Evolutionary conservation across 2,329 filamentous ascomycete genomes (phyloP).

Genomic region (Talaromyces marneffei): DNA sequence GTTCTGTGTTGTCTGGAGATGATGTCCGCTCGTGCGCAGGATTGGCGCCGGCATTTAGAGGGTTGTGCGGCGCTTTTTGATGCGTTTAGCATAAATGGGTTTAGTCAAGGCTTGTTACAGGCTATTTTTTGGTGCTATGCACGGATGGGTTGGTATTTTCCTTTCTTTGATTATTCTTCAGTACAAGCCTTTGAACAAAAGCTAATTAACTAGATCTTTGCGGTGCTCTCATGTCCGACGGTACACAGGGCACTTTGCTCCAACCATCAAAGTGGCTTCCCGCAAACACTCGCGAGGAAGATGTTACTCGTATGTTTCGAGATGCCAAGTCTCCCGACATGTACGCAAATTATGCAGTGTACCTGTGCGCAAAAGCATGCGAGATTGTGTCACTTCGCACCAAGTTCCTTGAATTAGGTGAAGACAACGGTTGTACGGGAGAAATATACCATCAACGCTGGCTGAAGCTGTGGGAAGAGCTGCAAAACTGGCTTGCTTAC

Average conservation of each 20-base stretch:
- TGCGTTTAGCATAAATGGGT: conserved; percentile 47
- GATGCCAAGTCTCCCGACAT: conserved; percentile 43
- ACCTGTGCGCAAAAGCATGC: conserved; percentile 49
- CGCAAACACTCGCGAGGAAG: conserved; percentile 29
- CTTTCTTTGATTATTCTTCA: background rate
- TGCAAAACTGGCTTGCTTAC: conserved; percentile 45
- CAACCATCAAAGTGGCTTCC: conserved; percentile 47
- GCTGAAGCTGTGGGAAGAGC: conserved; percentile 45
- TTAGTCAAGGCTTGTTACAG: conserved; percentile 47
- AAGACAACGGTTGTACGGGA: conserved; percentile 41
- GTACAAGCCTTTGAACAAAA: background rate
- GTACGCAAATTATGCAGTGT: conserved; percentile 57
- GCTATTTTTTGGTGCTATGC: conserved; percentile 56
- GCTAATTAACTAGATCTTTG: conserved; percentile 43
- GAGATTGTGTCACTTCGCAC: conserved; percentile 48
- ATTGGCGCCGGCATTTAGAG: conserved; percentile 53
- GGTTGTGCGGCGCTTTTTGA: conserved; percentile 52
- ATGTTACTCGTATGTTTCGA: conserved; percentile 33
- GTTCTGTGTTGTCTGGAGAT: conserved; percentile 53
- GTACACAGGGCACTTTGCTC: conserved; percentile 46
- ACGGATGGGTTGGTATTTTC: conserved; percentile 43
- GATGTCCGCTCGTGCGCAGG: conserved; percentile 45
- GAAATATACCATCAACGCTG: conserved; percentile 42
- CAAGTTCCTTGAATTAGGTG: conserved; percentile 44
- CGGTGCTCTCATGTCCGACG: conserved; percentile 50